phyloP scores from a whole-genome alignment of 176 grass and related monocot genomes.

The Pharus latifolius region DNA sequence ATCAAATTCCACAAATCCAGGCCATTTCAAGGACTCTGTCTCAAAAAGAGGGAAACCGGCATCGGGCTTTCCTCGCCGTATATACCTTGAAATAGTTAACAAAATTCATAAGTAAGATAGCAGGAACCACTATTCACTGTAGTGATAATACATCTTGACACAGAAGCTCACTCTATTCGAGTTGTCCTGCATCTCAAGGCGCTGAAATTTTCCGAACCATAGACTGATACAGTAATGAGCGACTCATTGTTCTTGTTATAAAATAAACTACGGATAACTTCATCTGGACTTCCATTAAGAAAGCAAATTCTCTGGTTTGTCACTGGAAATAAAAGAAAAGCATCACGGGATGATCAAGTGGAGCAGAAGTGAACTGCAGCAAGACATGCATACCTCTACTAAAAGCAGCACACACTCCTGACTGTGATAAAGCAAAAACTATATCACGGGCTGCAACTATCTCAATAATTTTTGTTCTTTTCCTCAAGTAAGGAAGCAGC shows the following conservation, averaged over 20 bases:
- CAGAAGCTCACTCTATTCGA: constrained; percentile 59
- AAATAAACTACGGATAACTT: constrained; percentile 94
- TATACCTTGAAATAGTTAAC: constrained; percentile 58
- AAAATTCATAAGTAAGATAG: neutral
- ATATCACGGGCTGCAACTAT: constrained; percentile 80
- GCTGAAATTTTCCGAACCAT: constrained; percentile 82
- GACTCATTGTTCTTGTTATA: constrained; percentile 97
- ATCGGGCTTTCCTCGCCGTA: constrained; percentile 67
- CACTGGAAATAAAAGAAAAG: constrained; percentile 40
- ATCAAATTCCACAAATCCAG: constrained; percentile 97
- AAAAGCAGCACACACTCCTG: constrained; percentile 87
- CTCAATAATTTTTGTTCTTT: constrained; percentile 93
- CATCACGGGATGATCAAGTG: neutral
- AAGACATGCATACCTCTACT: constrained; percentile 59
- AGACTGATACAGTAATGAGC: constrained; percentile 82
- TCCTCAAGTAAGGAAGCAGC: constrained; percentile 69
- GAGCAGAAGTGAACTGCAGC: constrained; percentile 5
- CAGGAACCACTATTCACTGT: neutral
- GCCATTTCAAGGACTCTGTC: constrained; percentile 93
- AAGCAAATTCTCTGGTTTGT: constrained; percentile 80
- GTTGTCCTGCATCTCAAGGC: constrained; percentile 78
- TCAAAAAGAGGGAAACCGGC: constrained; percentile 93
- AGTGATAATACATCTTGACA: neutral
- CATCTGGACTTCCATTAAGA: constrained; percentile 81
- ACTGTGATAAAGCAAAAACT: constrained; percentile 78